Evolutionary conservation across 495 filamentous ascomycete genomes (phyloP), one percentile per base, ranked within the genome.

Genomic region (Penicillium bovifimosum): DNA sequence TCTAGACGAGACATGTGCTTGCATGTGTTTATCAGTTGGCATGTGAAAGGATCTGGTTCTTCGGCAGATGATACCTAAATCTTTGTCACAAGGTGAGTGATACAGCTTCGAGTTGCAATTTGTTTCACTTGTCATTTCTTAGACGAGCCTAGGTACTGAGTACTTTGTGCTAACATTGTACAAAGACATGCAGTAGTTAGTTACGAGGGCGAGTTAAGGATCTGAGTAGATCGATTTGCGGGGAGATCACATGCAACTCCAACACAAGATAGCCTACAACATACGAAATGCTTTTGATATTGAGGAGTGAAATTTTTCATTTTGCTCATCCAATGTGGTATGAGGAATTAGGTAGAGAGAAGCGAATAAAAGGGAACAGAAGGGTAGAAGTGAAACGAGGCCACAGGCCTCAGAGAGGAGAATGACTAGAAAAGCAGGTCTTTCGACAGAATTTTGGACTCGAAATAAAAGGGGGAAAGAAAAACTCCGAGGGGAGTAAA

Each of bases 321-420:
- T 61, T 54, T 49, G 31, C 46, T 28, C 45, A 38, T 29, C 41
- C 43, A 56, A 55, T 44, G 11, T 36, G 50, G 29, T 29, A 50
- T 31, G 34, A 62, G 60, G 38, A 55, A 64, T 64, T 64, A 64
- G 47, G 34, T 51, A 54, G 41, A 24, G 49, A 48, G 34, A 47
- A 43, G 31, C 24, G 18, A 34, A 57, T 34, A 46, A 34, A 47
- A 49, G 41, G 50, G n/a, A 58, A 59, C 38, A 56, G 28, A 28
- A 38, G 28, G 24, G 33, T 33, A 53, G 43, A 60, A 55, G 49
- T 43, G 34, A 41, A 41, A 44, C 26, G 52, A 62, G 61, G 52
- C 61, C 61, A 53, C 58, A 59, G 61, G 55, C n/a, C 61, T 59
- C 53, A 28, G 58, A 64, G 52, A 55, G 56, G 59, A 64, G 59